A percentile compares a stretch with the other conserved stretches of the same genome.
Evolutionary conservation across 2,329 filamentous ascomycete genomes (phyloP).

Genomic region (Metarhizium guizhouense): DNA sequence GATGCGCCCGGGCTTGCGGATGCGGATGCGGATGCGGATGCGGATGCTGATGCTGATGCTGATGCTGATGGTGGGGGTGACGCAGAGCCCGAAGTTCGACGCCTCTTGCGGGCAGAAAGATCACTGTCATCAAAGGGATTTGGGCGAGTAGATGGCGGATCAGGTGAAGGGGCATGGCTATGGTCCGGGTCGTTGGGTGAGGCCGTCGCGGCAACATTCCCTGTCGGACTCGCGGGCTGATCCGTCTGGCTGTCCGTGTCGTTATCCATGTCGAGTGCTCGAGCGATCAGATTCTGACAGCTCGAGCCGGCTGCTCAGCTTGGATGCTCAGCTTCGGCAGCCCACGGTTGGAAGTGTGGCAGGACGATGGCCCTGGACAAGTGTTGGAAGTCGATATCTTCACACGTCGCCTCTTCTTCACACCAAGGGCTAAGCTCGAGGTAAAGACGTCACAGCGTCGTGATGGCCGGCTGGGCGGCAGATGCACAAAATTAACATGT

Average conservation of each 20-base stretch:
- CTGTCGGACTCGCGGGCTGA: slow-evolving; percentile 37
- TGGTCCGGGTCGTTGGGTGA: slow-evolving; percentile 32
- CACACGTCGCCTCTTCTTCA: neutral
- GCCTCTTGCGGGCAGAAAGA: slow-evolving; percentile 49
- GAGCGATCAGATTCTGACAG: neutral
- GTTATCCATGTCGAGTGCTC: slow-evolving; percentile 3
- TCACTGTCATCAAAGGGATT: slow-evolving; percentile 57
- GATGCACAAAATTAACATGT: slow-evolving; percentile 50
- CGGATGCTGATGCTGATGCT: neutral
- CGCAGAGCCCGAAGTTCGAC: slow-evolving; percentile 47
- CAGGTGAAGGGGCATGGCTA: slow-evolving; percentile 36
- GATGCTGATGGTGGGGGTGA: slow-evolving; percentile 44
- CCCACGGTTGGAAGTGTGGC: neutral
- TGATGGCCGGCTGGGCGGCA: slow-evolving; percentile 44
- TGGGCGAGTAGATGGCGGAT: slow-evolving; percentile 52
- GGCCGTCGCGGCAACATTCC: slow-evolving; percentile 35
- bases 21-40: slow-evolving; percentile 7
- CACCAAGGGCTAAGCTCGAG: slow-evolving; percentile 22
- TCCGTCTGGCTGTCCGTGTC: slow-evolving; percentile 36
- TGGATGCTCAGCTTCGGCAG: neutral
- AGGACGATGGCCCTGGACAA: neutral
- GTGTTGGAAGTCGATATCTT: neutral
- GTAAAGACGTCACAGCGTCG: slow-evolving; percentile 41
- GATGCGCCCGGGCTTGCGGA: slow-evolving; percentile 15
- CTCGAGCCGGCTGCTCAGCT: neutral